phyloP scores from a whole-genome alignment of 441 rosid species.

The Populus tomentosa region DNA sequence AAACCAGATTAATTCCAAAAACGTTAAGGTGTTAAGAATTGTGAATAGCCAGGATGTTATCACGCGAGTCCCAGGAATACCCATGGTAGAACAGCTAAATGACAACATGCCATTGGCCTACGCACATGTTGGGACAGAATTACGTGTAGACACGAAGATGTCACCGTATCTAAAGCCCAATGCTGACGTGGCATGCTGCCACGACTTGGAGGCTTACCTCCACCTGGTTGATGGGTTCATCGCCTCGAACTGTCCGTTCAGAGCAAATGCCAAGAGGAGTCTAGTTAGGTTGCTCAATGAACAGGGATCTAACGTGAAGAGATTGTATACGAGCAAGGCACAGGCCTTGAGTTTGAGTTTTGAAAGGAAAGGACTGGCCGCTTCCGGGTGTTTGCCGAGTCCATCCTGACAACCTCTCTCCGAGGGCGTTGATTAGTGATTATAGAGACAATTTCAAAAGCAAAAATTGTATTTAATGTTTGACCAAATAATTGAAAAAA shows the following conservation, averaged over 20 bases:
- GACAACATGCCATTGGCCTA: slow-evolving; percentile 34
- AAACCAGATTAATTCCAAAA: slow-evolving; percentile 31
- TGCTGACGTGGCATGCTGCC: slow-evolving; percentile 68
- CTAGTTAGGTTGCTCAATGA: slow-evolving; percentile 63
- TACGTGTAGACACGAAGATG: slow-evolving; percentile 65
- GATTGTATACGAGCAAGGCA: slow-evolving; percentile 67
- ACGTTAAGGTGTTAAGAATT: slow-evolving; percentile 59
- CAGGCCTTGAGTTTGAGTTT: slow-evolving; percentile 43
- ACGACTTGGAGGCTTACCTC: slow-evolving; percentile 71
- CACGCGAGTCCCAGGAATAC: slow-evolving; percentile 70
- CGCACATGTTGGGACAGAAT: slow-evolving; percentile 47
- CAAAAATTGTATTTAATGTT: background rate
- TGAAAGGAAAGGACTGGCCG: slow-evolving; percentile 29
- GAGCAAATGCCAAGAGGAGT: slow-evolving; percentile 88
- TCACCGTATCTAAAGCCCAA: slow-evolving; percentile 62
- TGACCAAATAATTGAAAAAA: background rate
- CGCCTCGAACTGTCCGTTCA: slow-evolving; percentile 76
- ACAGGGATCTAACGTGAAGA: slow-evolving; percentile 74
- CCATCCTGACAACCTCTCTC: slow-evolving; percentile 36
- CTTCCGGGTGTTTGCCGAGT: slow-evolving; percentile 60
- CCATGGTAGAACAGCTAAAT: slow-evolving; percentile 37
- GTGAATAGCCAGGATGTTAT: slow-evolving; percentile 72
- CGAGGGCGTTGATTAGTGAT: background rate
- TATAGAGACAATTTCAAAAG: background rate
- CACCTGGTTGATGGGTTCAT: slow-evolving; percentile 84